These are phyloP conservation scores for Fistulifera solaris DNA, from an alignment of 108 stramenopile genomes.

Conservation along the genomic window DNA sequence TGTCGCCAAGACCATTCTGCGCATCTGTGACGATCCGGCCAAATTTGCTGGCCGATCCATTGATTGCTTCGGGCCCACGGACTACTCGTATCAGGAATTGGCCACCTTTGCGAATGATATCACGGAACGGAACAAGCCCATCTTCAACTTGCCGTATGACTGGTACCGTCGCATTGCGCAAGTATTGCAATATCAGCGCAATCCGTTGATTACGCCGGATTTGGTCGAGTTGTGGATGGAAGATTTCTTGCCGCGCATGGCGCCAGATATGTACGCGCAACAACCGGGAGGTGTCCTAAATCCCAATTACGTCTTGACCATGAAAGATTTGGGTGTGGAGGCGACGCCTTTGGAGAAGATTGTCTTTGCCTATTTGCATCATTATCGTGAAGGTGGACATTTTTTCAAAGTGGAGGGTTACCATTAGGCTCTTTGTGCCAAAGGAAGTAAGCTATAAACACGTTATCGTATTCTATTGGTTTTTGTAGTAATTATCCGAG, in stretches of 20 bases:
- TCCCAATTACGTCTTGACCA: constrained; percentile 56
- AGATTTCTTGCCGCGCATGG: constrained; percentile 71
- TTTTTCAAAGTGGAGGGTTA: constrained; percentile 81
- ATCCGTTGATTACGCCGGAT: constrained; percentile 70
- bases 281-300: constrained; percentile 22
- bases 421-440: no score
- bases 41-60: constrained; percentile 81
- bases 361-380: constrained; percentile 83
- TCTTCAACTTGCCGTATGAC: constrained; percentile 53
- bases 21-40: constrained; percentile 62
- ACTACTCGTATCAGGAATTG: constrained; percentile 89
- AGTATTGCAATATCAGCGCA: constrained; percentile 43
- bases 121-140: constrained; percentile 44
- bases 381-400: constrained; percentile 83
- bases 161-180: constrained; percentile 40
- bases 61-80: constrained; percentile 87
- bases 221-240: constrained; percentile 61
- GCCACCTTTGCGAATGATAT: constrained; percentile 88
- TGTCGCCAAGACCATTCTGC: constrained; percentile 79
- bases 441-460: no score
- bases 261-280: constrained; percentile 48
- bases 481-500: no score
- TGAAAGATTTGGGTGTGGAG: constrained; percentile 78
- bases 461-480: no score
- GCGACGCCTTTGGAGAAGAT: constrained; percentile 78